Base-by-base conservation (phyloP, 257 asterid species). In the Solanum tarapatanum region DNA sequence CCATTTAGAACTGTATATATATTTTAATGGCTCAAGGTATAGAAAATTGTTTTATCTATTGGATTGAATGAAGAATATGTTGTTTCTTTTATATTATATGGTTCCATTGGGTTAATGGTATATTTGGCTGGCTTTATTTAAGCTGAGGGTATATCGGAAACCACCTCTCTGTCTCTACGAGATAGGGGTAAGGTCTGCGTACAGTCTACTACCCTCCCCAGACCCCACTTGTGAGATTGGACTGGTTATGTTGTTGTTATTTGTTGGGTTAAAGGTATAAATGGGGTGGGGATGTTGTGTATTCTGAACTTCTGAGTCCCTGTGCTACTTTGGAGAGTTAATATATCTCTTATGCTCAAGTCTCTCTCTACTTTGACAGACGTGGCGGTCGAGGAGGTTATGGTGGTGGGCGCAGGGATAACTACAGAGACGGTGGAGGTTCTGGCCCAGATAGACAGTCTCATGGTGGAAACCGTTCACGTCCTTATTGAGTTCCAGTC, bases 381-480 rank as follows among this genome's bases (percentile, higher is more conserved):
- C 97, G 98, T 4, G 98, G 99, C 68, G 99, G 99, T 89, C 92
- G 98, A 93, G 98, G 98, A 86, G 95, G 94, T 92, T 95, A 93
- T 82, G 99, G 89, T 35, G 83, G 89, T 17, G 82, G 99, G 72
- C 95, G 98, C 36, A 92, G 98, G 90, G 99, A 94, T 93, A 96
- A 93, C 92, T 91, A 88, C 43, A 89, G 99, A 91, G 99, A 93
- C 33, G 92, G 98, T 74, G 98, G 98, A 87, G 94, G 94, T 80
- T 93, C 99, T 87, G 99, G 99, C 82, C 99, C 99, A 41, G 99
- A 96, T 88, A 94, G 99, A 89, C 91, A 96, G 83, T 90, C 91
- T 88, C 93, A 94, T 89, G 98, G 99, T 14, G 99, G 99, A 92
- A 96, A 94, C 88, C 99, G 99, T 64, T 91, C 99, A 5, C 98